These are phyloP conservation scores for Suillus paluster DNA, from an alignment of 768 basidiomycete species.

Conservation along the genomic window DNA sequence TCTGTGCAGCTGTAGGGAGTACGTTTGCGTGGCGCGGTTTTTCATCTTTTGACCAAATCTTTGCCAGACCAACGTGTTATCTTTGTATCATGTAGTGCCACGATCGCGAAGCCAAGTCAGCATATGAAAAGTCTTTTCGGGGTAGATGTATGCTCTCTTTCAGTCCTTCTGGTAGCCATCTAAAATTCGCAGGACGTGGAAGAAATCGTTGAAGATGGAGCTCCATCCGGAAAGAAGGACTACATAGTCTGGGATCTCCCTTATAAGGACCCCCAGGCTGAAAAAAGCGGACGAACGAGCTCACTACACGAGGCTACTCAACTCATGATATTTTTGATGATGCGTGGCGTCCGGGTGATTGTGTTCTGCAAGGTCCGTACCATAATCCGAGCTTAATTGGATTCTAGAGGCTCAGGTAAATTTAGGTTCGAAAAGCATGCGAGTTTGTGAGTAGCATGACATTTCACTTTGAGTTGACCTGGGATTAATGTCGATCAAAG, in stretches of 20 bases:
- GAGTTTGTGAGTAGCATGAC: conserved; percentile 60
- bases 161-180: not conserved
- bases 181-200: conserved; percentile 51
- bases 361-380: conserved; percentile 81
- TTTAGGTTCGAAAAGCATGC: conserved; percentile 77
- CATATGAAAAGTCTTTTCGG: conserved; percentile 84
- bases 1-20: conserved; percentile 83
- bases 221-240: conserved; percentile 81
- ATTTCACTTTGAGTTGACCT: not conserved
- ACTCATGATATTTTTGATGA: conserved; percentile 83
- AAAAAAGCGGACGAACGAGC: conserved; percentile 56
- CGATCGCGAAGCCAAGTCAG: conserved; percentile 72
- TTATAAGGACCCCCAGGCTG: conserved; percentile 56
- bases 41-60: conserved; percentile 5
- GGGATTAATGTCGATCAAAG: conserved; percentile 41
- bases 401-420: not conserved
- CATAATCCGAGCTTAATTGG: not conserved
- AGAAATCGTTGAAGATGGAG: conserved; percentile 78
- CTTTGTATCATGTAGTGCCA: conserved; percentile 90
- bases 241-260: conserved; percentile 80
- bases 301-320: conserved; percentile 70
- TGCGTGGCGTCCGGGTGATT: conserved; percentile 77
- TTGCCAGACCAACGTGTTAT: conserved; percentile 50
- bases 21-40: not conserved
- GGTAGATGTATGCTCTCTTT: conserved; percentile 42